phyloP scores from a whole-genome alignment of 768 basidiomycete genomes.

The Auriscalpium orientale region DNA sequence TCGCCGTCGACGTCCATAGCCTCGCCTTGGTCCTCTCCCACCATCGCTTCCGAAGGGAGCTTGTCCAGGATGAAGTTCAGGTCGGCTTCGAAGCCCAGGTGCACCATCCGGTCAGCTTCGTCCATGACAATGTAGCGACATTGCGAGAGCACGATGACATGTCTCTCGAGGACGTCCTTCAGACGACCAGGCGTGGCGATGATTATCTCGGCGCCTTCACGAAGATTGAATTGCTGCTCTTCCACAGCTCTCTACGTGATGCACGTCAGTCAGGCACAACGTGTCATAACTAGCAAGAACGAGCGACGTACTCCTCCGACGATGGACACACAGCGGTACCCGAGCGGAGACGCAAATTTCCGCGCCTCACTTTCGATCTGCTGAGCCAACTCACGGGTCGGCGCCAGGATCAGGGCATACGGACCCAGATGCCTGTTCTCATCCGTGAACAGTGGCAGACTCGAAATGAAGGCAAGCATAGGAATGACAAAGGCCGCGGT shows the following conservation, averaged over 20 bases:
- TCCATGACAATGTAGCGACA: constrained; percentile 99
- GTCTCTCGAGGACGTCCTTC: constrained; percentile 94
- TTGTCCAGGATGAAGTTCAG: constrained; percentile 92
- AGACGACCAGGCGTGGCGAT: constrained; percentile 98
- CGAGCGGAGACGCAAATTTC: constrained; percentile 86
- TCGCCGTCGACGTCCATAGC: constrained; percentile 74
- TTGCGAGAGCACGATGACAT: constrained; percentile 91
- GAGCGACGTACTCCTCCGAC: constrained; percentile 78
- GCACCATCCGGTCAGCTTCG: constrained; percentile 98
- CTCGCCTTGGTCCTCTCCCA: constrained; percentile 72
- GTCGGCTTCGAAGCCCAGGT: constrained; percentile 93
- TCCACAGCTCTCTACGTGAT: constrained; percentile 77
- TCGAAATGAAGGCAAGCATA: constrained; percentile 91
- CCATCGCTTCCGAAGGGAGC: constrained; percentile 80
- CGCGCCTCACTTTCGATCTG: constrained; percentile 91
- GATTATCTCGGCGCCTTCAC: constrained; percentile 98
- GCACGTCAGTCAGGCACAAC: constrained; percentile 13
- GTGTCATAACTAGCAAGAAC: background rate
- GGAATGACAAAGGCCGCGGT: constrained; percentile 98
- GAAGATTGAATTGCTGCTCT: constrained; percentile 95
- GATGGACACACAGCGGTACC: constrained; percentile 93
- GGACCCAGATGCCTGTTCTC: constrained; percentile 93
- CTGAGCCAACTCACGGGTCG: constrained; percentile 97
- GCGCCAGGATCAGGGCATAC: constrained; percentile 86
- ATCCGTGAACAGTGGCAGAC: constrained; percentile 79